Base-by-base conservation (phyloP, 176 grass and related monocot genomes). In the Cocos nucifera region DNA sequence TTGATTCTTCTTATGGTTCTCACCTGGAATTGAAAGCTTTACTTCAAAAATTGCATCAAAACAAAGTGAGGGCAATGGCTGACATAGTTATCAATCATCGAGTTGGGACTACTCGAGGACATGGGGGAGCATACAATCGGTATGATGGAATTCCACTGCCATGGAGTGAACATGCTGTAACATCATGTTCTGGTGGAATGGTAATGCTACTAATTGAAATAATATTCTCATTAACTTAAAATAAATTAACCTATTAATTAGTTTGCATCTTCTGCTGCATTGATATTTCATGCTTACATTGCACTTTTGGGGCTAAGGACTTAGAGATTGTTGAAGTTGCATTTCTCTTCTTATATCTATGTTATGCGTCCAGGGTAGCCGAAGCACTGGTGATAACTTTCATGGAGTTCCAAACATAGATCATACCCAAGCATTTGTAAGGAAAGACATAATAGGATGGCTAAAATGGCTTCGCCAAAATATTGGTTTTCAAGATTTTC, bases 21-120 rank as follows among this genome's bases (percentile, higher is more conserved):
- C 59, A 66, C 19, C n/a, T 67, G 12, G 70, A 85, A 58, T 74
- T 98, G 58, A 73, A 82, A 69, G 29, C 61, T 21, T 69, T 98
- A 73, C 69, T 98, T 79, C 73, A 71, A 57, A 88, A 78, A 62
- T 79, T 92, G 81, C 68, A 77, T 21, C 65, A 98, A 19, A 66
- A 98, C 60, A 83, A 85, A 60, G 23, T 92, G 56, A 92, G 93
- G 66, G 87, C 84, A 76, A 89, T 98, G 81, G 87, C 76, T 49
- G 93, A 98, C 84, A 72, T 98, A 50, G 93, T 98, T 80, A 89
- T 98, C 60, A 92, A 98, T 63, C 93, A 98, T 77, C 82, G 93
- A 86, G 80, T 89, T 69, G 93, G 87, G 27, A 98, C 93, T 60
- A 85, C 81, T 57, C 44, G 80, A 76, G 93, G 93, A 63, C 83